Base-by-base conservation (phyloP, 2,329 filamentous ascomycete genomes). In the Fusarium denticulatum region DNA sequence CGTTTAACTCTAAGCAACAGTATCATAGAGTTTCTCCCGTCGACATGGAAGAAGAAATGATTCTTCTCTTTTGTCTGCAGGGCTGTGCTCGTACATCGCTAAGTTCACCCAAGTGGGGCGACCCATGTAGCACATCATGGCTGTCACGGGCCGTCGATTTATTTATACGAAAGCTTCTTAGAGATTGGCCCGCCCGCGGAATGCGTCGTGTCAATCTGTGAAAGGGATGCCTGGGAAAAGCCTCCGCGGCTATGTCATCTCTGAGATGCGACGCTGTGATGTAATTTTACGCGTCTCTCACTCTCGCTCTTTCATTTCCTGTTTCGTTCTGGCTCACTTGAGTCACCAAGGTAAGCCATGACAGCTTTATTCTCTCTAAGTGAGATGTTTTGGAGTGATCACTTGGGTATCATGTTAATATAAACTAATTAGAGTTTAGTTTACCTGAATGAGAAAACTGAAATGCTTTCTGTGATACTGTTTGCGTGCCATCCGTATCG, bases 81-180 rank as follows among this genome's bases (percentile, higher is more conserved):
- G 50, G 34, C 50, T 55, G 24, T n/a, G 34, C 50, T 40, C 34
- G 50, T 40, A 55, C n/a, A 22, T 28, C 20, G 34, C 20, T 40
- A 18, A n/a, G 14, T 55, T 30, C 20, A 18, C 24, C 50, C 50
- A 55, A 55, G 50, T 55, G 50, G 50, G 50, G 50, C 50, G 24
- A 55, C 50, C 50, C 50, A 26, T 55, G 50, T 55, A 55, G 34
- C 50, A 55, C 50, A 55, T 55, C 50, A 55, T 40, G 50, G 49
- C 30, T 52, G 47, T 50, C n/a, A 50, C 16, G 30, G 30, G 15
- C 50, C 20, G 7, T 28, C 4, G 50, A 22, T 37, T 39, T 39
- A n/a, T 40, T 28, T 40, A 55, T 55, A 55, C 50, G 34, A 55
- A 28, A 55, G 50, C 24, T 39, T 55, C n/a, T 36, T 26, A 55